These are phyloP conservation scores for Ambrosiella beaveri DNA, from an alignment of 2,329 filamentous ascomycete genomes.

Conservation along the genomic window DNA sequence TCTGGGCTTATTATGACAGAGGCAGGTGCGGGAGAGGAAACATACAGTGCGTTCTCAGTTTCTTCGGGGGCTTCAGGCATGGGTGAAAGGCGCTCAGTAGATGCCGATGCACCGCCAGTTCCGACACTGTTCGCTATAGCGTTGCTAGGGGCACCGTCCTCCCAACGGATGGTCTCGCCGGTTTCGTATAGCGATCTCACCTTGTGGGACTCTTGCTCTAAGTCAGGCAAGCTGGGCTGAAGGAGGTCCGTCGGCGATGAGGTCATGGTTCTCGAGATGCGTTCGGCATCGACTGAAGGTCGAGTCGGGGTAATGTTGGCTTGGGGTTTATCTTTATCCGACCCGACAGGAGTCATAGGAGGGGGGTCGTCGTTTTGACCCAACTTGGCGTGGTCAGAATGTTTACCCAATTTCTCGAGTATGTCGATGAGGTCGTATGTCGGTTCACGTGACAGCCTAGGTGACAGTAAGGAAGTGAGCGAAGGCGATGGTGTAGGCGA, in stretches of 20 bases:
- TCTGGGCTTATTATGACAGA: neutral
- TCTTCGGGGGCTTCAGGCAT: constrained; percentile 34
- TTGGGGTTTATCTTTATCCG: too few species aligned
- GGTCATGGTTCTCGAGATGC: neutral
- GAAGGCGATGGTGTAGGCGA: constrained; percentile 12
- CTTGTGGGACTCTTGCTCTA: constrained; percentile 48
- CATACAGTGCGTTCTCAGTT: constrained; percentile 21
- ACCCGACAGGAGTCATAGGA: too few species aligned
- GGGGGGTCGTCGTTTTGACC: too few species aligned
- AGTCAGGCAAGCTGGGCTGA: constrained; percentile 29
- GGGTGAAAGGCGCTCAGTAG: constrained; percentile 29
- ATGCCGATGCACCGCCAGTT: constrained; percentile 16
- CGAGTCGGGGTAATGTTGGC: too few species aligned
- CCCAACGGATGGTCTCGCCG: constrained; percentile 34
- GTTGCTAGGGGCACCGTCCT: constrained; percentile 25
- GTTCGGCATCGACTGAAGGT: too few species aligned
- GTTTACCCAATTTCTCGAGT: constrained; percentile 2
- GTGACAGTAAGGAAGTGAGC: constrained; percentile 3
- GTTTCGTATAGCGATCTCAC: constrained; percentile 49
- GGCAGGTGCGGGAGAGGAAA: neutral
- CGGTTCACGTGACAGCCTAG: constrained; percentile 2
- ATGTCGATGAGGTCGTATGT: constrained; percentile 10
- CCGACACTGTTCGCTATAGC: neutral
- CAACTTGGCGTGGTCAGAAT: neutral
- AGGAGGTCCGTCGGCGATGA: constrained; percentile 31